Evolutionary conservation across 768 basidiomycete species (phyloP), one percentile per base, ranked within the genome.

Genomic region (Pisolithus albus): DNA sequence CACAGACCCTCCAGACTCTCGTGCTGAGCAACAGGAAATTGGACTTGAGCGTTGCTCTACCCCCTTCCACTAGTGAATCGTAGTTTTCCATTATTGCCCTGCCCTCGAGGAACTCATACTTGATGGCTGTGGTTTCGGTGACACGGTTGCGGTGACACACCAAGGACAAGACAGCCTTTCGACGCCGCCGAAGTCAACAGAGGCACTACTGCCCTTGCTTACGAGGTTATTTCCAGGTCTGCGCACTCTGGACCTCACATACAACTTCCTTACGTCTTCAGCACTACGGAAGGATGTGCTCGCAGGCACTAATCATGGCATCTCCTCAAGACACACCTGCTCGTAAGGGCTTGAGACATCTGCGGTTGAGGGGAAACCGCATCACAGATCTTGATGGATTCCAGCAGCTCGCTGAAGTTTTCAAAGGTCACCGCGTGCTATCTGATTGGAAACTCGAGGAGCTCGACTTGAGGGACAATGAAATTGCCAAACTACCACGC

Each of bases 381-480:
- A 71, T 90, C 42, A 70, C 73, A 0, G 75, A 76, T 36, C 68
- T 92, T 6, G 77, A 81, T 21, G 85, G 84, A 0, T 79, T 92
- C 59, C 70, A 75, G 51, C 74, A 66, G 5, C 52, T 88, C 11
- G 81, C 87, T n/a, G 73, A 76, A 56, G 64, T 73, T 39, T 89
- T 89, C 66, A 84, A 77, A 56, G 81, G 82, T 8, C 76, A 86
- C 56, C 70, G 83, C 49, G 72, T 78, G 19, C 75, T 83, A 1
- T 72, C 79, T 0, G 76, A 71, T 51, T 92, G 88, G 87, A 83
- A 79, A 60, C 71, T 92, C 40, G 88, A 92, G 59, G 89, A 92
- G 61, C 65, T 92, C 26, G 90, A 92, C 67, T 56, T 92, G 59
- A 70, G 90, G 56, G 88, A 92, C 61, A 92, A 92, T 56, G 86